Evolutionary conservation across 108 stramenopile species (phyloP).

Genomic region (Cyclotella sp.): DNA sequence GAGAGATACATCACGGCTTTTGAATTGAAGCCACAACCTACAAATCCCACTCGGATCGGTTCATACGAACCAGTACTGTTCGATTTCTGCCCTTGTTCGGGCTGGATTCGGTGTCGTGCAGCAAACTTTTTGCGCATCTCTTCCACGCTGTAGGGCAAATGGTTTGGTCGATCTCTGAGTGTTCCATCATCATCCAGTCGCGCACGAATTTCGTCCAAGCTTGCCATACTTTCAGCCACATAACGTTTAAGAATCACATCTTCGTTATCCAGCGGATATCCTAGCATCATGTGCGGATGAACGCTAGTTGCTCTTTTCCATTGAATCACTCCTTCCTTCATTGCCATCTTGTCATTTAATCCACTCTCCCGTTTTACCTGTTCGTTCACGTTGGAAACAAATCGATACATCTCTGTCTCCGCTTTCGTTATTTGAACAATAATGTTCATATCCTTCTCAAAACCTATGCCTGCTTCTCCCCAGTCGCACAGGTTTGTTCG

Average conservation of each 20-base stretch:
- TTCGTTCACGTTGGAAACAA: constrained; percentile 34
- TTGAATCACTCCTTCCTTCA: constrained; percentile 37
- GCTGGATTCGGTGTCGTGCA: background rate
- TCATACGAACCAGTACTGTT: background rate
- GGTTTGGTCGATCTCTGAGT: constrained; percentile 58
- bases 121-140: constrained; percentile 48
- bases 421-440: constrained; percentile 53
- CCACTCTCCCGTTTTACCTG: constrained; percentile 17
- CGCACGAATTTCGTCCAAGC: constrained; percentile 76
- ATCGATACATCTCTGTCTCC: constrained; percentile 52
- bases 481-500: constrained; percentile 79
- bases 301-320: constrained; percentile 77
- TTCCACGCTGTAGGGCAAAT: constrained; percentile 69
- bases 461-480: constrained; percentile 75
- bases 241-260: constrained; percentile 71
- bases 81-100: constrained; percentile 17
- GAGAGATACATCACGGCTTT: constrained; percentile 87
- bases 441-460: constrained; percentile 72
- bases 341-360: constrained; percentile 11
- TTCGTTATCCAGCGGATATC: constrained; percentile 64
- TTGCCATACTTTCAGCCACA: constrained; percentile 74
- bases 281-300: constrained; percentile 78
- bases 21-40: constrained; percentile 82
- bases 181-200: constrained; percentile 42
- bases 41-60: constrained; percentile 71